Evolutionary conservation across 768 basidiomycete genomes (phyloP).

Genomic region (Tylopilus felleus): DNA sequence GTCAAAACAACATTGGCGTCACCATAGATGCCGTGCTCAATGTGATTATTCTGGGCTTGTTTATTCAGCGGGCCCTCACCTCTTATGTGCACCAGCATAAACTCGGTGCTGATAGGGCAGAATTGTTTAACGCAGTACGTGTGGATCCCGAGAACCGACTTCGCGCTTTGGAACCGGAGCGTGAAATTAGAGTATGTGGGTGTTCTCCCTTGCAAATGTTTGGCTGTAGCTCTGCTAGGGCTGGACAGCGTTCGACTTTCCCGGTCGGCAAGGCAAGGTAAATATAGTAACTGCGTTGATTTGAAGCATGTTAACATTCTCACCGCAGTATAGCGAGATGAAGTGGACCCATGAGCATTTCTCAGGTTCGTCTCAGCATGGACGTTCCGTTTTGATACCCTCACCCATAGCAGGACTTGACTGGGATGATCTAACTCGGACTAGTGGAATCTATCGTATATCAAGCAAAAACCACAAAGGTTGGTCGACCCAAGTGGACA

Average conservation of each 20-base stretch:
- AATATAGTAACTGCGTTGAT: conserved; percentile 13
- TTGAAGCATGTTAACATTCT: not conserved
- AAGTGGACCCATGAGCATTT: conserved; percentile 79
- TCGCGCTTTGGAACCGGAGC: conserved; percentile 52
- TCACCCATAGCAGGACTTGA: conserved; percentile 58
- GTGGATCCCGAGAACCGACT: conserved; percentile 69
- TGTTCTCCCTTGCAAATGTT: not conserved
- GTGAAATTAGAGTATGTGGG: conserved; percentile 61
- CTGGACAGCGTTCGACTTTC: conserved; percentile 86
- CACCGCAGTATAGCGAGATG: conserved; percentile 60
- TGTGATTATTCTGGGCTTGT: conserved; percentile 39
- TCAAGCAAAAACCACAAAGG: conserved; percentile 62
- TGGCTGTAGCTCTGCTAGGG: conserved; percentile 41
- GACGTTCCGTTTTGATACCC: not conserved
- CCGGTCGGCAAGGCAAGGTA: conserved; percentile 73
- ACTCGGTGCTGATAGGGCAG: conserved; percentile 76
- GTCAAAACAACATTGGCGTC: conserved; percentile 65
- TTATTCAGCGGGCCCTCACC: conserved; percentile 5
- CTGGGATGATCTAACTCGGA: conserved; percentile 69
- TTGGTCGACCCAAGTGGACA: conserved; percentile 80
- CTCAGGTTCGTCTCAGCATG: conserved; percentile 47
- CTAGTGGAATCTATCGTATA: conserved; percentile 70
- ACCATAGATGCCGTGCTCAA: conserved; percentile 89
- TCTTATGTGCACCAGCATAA: conserved; percentile 54
- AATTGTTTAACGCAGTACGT: conserved; percentile 65